phyloP scores from a whole-genome alignment of 768 basidiomycete genomes.

The Xerocomellus amylosporus region DNA sequence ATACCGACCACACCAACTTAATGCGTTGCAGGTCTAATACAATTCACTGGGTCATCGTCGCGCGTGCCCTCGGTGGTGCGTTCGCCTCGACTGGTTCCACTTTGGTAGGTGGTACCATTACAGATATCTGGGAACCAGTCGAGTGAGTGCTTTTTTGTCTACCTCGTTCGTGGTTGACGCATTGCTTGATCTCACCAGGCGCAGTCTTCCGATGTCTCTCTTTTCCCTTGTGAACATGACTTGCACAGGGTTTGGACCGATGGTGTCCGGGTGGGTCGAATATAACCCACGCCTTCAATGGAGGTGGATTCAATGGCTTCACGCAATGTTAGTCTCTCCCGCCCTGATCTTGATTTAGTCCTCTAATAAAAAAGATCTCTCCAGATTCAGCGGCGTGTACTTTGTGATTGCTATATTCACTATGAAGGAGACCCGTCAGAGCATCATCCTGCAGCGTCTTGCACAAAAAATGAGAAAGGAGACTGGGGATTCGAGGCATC shows the following conservation, averaged over 20 bases:
- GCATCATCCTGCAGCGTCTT: slow-evolving; percentile 62
- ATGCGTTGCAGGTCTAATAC: slow-evolving; percentile 33
- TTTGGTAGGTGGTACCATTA: slow-evolving; percentile 68
- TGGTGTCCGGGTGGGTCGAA: slow-evolving; percentile 66
- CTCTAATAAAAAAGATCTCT: background rate
- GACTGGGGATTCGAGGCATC: slow-evolving; percentile 62
- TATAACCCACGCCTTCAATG: slow-evolving; percentile 56
- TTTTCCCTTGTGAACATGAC: slow-evolving; percentile 62
- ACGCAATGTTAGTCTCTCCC: slow-evolving; percentile 51
- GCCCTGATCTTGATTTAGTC: background rate
- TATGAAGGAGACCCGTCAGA: slow-evolving; percentile 69
- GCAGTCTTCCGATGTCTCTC: slow-evolving; percentile 70
- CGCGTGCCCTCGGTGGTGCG: slow-evolving; percentile 59
- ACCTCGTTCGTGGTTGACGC: background rate
- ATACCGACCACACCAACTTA: background rate
- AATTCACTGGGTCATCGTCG: slow-evolving; percentile 57
- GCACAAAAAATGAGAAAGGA: slow-evolving; percentile 63
- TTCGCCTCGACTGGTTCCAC: slow-evolving; percentile 65
- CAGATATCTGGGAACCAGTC: slow-evolving; percentile 61
- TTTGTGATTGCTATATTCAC: slow-evolving; percentile 49
- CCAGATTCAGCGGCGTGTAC: slow-evolving; percentile 52
- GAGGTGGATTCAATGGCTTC: slow-evolving; percentile 84
- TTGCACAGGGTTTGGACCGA: slow-evolving; percentile 62
- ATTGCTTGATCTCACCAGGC: slow-evolving; percentile 36
- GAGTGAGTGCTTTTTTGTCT: slow-evolving; percentile 43